Base-by-base conservation (phyloP, 2,329 filamentous ascomycete genomes). In the Emmonsiellopsis sp. region DNA sequence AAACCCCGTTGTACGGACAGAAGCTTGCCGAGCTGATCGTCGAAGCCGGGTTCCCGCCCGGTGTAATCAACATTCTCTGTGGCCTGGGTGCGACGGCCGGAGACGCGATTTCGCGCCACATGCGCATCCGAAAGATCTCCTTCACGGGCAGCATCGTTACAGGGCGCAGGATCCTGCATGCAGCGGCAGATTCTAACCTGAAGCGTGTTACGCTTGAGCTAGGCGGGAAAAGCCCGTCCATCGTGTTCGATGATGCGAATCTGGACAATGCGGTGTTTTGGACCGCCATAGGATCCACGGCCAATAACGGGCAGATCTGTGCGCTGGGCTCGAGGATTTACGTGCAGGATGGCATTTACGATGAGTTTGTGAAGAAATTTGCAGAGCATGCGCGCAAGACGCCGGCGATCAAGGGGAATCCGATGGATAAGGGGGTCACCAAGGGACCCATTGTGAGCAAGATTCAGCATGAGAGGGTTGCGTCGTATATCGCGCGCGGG, bases 391-490 rank as follows among this genome's bases (percentile, higher is more conserved):
- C 61, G 67, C 79, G 73, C 91, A 91, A 79, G 78, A 82, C 65
- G 84, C 92, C 62, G 88, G 87, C 62, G 86, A 93, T 76, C 88
- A 88, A 59, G 91, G 91, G 79, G 73, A 80, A 62, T 68, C 79
- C 62, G 79, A 86, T 58, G 91, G 87, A 59, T 92, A 91, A 86
- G 87, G 92, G 75, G 88, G 88, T 50, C 88, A 88, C 38, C 87
- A 91, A 74, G 84, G 92, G 65, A 88, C 84, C 60, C 78, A 26
- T 26, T 26, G 20, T 26, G 20, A 26, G 20, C 20, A 26, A 91
- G 74, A 74, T 90, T 49, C 88, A 93, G 73, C 92, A 86, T 66
- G 87, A 92, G 76, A 85, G 87, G 62, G 88, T 92, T 76, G 91
- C 92, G 88, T 78, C 64, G 57, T 69, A 67, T 72, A 85, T 85